Conservation (phyloP, 129 eudicot species). For the Arctium lappa region DNA sequence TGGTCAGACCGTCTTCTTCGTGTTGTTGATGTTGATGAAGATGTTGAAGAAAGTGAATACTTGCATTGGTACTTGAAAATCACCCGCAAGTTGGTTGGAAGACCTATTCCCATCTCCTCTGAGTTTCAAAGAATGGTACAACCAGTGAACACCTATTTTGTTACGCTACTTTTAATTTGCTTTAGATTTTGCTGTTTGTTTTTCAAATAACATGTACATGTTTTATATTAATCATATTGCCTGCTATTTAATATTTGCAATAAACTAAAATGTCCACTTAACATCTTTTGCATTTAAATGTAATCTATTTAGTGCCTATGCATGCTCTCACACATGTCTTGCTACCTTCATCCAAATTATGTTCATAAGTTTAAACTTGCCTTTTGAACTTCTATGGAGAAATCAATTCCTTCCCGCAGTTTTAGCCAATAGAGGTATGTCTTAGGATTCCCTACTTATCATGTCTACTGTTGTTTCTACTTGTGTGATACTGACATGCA, state of each 20-base stretch:
- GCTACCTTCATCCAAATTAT: not conserved
- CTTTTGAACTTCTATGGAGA: not conserved
- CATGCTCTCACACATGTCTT: not conserved
- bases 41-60: constrained; percentile 67
- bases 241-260: not conserved
- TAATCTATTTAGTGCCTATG: not conserved
- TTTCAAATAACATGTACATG: too few species aligned
- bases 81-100: constrained; percentile 78
- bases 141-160: not conserved
- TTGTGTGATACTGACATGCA: not conserved
- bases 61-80: constrained; percentile 78
- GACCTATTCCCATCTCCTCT: constrained; percentile 83
- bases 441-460: too few species aligned
- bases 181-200: too few species aligned
- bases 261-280: not conserved
- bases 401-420: too few species aligned
- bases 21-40: constrained; percentile 73
- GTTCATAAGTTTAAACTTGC: not conserved
- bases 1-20: constrained; percentile 81
- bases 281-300: not conserved
- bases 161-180: not conserved
- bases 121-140: constrained; percentile 91
- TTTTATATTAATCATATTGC: not conserved
- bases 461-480: too few species aligned
- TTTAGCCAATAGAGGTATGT: too few species aligned